Evolutionary conservation across 2,329 filamentous ascomycete species (phyloP).

Genomic region (Fusarium sp.): DNA sequence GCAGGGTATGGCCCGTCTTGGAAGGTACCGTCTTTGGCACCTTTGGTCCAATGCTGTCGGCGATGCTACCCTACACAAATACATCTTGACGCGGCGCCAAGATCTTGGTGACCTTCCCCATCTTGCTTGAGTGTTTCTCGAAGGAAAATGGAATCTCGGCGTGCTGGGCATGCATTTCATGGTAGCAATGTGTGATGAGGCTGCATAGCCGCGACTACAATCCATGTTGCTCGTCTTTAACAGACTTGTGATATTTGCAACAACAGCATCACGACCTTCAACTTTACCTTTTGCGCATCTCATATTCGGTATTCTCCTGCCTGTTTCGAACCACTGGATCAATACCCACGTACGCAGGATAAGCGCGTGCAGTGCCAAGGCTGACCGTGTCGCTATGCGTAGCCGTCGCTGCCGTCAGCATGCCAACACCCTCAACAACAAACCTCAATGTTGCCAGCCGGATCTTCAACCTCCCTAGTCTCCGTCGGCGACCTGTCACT

Average conservation of each 20-base stretch:
- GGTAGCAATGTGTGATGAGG: not conserved
- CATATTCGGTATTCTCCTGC: not conserved
- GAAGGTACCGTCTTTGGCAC: not conserved
- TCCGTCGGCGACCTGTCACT: not conserved
- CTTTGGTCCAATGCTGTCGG: not conserved
- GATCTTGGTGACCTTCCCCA: not conserved
- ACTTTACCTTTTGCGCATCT: not conserved
- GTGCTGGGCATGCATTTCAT: not conserved
- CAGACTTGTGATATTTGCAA: not conserved
- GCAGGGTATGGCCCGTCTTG: not conserved
- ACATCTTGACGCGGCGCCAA: not conserved
- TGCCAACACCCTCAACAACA: not conserved
- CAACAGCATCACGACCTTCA: not conserved
- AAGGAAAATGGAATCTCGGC: not conserved
- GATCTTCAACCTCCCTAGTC: not conserved
- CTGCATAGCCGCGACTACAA: not conserved
- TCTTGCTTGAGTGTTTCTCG: not conserved
- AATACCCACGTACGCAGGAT: not conserved
- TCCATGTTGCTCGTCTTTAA: not conserved
- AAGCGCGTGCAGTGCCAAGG: not conserved
- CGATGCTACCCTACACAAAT: not conserved
- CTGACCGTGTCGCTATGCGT: not conserved
- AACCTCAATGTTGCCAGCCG: not conserved
- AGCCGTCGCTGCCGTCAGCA: not conserved
- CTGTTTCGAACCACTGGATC: not conserved